A percentile compares a stretch with the other conserved stretches of the same genome.
These are phyloP conservation scores for Aspergillus steynii DNA, from an alignment of 495 filamentous ascomycete genomes.

Conservation along the genomic window DNA sequence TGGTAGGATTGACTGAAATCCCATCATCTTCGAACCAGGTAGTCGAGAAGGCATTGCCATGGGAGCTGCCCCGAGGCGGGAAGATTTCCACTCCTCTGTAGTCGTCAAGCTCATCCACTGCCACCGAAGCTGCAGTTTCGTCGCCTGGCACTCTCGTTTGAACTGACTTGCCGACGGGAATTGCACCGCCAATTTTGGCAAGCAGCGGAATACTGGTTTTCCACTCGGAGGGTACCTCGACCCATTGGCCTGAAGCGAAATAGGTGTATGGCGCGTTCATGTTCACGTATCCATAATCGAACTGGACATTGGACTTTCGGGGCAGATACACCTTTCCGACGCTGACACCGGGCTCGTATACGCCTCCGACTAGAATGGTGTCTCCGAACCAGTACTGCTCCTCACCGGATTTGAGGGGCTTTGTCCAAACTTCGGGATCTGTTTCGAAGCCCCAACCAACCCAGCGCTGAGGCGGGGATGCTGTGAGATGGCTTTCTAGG, in stretches of 20 bases:
- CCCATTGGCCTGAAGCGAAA: slow-evolving; percentile 60
- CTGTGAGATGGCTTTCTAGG: slow-evolving; percentile 57
- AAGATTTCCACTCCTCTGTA: slow-evolving; percentile 65
- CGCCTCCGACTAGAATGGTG: slow-evolving; percentile 62
- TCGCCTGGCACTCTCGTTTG: slow-evolving; percentile 59
- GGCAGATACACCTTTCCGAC: slow-evolving; percentile 62
- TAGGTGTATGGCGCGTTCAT: slow-evolving; percentile 61
- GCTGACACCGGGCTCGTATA: slow-evolving; percentile 58
- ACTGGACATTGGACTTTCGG: slow-evolving; percentile 32
- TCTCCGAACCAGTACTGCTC: slow-evolving; percentile 73
- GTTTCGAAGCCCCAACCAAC: slow-evolving; percentile 66
- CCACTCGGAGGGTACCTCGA: slow-evolving; percentile 58
- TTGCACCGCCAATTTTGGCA: slow-evolving; percentile 58
- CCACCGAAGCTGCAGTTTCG: slow-evolving; percentile 49
- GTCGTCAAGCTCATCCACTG: slow-evolving; percentile 58
- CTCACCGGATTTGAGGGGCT: slow-evolving; percentile 55
- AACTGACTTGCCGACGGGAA: slow-evolving; percentile 57
- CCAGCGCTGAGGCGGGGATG: slow-evolving; percentile 65
- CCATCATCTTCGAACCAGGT: slow-evolving; percentile 69
- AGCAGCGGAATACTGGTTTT: slow-evolving; percentile 60
- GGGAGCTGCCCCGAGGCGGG: slow-evolving; percentile 46
- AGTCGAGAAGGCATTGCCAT: slow-evolving; percentile 38
- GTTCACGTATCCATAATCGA: slow-evolving; percentile 61
- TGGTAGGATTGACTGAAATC: slow-evolving; percentile 45
- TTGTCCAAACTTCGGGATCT: slow-evolving; percentile 63